A percentile compares a stretch with the other conserved stretches of the same genome.
phyloP scores from a whole-genome alignment of 2,329 filamentous ascomycete genomes.

The Colletotrichum kahawae region DNA sequence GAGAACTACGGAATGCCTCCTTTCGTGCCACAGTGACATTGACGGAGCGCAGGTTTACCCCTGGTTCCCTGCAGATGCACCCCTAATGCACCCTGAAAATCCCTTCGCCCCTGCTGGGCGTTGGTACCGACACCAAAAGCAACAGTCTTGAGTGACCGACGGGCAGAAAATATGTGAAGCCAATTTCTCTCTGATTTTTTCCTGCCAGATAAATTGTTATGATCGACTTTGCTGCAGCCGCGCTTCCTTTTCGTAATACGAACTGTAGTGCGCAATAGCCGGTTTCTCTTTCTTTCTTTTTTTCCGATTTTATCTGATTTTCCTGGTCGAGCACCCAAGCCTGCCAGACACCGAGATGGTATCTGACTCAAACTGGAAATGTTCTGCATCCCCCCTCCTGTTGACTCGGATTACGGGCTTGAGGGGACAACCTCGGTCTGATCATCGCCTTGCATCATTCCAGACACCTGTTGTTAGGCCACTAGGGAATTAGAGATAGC shows the following conservation, averaged over 20 bases:
- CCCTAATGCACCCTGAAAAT: neutral
- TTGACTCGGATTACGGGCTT: neutral
- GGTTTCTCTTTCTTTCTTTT: neutral
- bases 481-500: neutral
- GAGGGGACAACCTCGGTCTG: neutral
- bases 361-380: neutral
- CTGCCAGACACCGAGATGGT: neutral
- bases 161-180: neutral
- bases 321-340: neutral
- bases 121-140: neutral
- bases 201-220: neutral
- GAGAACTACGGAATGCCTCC: neutral
- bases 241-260: neutral
- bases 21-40: neutral
- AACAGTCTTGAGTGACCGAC: neutral
- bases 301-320: neutral
- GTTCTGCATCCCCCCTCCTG: neutral
- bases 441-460: neutral
- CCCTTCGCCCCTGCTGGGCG: neutral
- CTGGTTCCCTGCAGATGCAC: neutral
- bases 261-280: neutral
- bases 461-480: neutral
- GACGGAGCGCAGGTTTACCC: neutral
- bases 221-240: neutral
- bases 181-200: neutral